Evolutionary conservation across 352 stramenopile genomes (phyloP).

Genomic region (Pythium chondricola): DNA sequence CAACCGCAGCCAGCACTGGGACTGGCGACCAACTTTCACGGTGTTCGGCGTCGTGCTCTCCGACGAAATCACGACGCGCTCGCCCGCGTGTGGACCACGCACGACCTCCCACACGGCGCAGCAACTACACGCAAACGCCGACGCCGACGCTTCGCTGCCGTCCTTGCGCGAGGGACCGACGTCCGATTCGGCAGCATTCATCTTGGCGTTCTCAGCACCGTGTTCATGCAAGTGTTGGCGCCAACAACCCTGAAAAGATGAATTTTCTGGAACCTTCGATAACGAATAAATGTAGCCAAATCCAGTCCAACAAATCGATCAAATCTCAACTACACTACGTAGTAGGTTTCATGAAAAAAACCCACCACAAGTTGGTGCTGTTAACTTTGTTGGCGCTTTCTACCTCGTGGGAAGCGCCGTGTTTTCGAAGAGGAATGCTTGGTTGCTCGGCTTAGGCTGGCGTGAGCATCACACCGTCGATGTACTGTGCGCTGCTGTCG

Average conservation of each 20-base stretch:
- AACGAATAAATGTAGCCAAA: background rate
- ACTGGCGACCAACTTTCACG: constrained; percentile 37
- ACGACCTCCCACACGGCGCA: constrained; percentile 29
- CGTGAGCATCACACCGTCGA: background rate
- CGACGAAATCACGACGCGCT: constrained; percentile 3
- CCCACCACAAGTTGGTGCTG: no score
- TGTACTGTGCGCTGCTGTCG: background rate
- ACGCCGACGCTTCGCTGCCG: no score
- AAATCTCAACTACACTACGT: no score
- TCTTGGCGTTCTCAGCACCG: background rate
- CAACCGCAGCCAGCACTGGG: constrained; percentile 44
- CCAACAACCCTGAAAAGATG: background rate
- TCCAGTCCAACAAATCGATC: no score
- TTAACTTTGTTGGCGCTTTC: background rate
- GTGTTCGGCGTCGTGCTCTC: background rate
- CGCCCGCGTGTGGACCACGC: constrained; percentile 16
- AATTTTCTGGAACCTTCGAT: background rate
- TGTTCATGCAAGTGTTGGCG: constrained; percentile 2
- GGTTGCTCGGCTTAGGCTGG: background rate
- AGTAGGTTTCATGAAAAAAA: no score
- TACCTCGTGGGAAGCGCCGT: background rate
- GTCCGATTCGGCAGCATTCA: background rate
- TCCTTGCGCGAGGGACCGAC: background rate
- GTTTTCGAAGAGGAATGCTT: background rate
- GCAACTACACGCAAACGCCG: constrained; percentile 12